phyloP scores from a whole-genome alignment of 2,329 filamentous ascomycete species.

The Venturia effusa region DNA sequence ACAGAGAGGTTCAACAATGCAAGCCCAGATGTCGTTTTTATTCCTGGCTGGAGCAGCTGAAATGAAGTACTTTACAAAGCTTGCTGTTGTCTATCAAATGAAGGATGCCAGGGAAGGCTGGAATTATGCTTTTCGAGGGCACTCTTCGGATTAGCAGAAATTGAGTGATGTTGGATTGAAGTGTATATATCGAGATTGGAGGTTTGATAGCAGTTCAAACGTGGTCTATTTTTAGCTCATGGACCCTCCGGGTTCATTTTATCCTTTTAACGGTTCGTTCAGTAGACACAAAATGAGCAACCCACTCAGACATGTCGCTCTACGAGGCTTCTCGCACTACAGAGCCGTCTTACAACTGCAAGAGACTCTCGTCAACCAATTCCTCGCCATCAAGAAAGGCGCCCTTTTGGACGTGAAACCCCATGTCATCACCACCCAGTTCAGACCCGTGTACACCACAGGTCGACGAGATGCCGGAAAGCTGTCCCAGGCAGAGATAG shows the following conservation, averaged over 20 bases:
- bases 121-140: no score
- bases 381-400: not conserved
- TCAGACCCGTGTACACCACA: conserved; percentile 76
- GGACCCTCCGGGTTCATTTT: not conserved
- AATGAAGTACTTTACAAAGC: no score
- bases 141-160: no score
- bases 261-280: not conserved
- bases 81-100: no score
- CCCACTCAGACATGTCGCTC: not conserved
- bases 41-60: no score
- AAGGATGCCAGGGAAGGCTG: no score
- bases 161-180: no score
- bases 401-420: conserved; percentile 38
- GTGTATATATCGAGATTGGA: no score
- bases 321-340: not conserved
- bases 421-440: conserved; percentile 71
- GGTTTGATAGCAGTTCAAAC: no score
- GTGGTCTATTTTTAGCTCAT: not conserved
- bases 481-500: conserved; percentile 37
- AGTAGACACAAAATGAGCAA: not conserved
- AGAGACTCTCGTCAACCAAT: conserved; percentile 30
- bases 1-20: no score
- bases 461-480: conserved; percentile 63
- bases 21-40: no score
- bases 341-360: conserved; percentile 32